phyloP scores from a whole-genome alignment of 2,329 filamentous ascomycete species.

The Pseudonectria foliicola region DNA sequence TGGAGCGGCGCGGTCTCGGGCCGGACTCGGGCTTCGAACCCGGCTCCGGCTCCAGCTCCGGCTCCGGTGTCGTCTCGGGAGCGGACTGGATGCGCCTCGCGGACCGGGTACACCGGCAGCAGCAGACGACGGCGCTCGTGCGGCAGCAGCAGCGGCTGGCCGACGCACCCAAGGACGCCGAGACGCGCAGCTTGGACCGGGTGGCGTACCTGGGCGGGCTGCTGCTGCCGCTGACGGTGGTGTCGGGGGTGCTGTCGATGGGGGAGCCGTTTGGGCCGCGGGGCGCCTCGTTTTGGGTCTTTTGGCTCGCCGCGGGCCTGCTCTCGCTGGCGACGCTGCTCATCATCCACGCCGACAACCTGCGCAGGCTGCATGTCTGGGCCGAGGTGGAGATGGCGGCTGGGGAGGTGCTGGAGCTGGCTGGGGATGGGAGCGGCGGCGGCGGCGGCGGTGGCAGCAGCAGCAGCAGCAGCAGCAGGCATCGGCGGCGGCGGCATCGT shows the following conservation, averaged over 20 bases:
- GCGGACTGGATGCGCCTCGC: conserved; percentile 17
- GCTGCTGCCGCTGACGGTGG: conserved; percentile 40
- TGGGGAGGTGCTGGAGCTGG: conserved; percentile 15
- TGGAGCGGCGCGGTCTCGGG: conserved; percentile 12
- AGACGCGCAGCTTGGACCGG: conserved; percentile 37
- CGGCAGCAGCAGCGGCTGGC: conserved; percentile 2
- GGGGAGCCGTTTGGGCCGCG: conserved; percentile 36
- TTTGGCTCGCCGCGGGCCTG: conserved; percentile 38
- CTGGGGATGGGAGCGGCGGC: no score
- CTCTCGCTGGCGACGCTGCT: conserved; percentile 31
- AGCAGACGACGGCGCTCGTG: conserved; percentile 12
- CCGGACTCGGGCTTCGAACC: no score
- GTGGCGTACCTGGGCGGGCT: conserved; percentile 44
- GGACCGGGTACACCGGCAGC: conserved; percentile 15
- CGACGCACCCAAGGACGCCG: conserved; percentile 20
- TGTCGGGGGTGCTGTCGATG: conserved; percentile 42
- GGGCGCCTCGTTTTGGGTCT: conserved; percentile 38
- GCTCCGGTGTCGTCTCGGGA: conserved; percentile 8
- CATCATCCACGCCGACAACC: conserved; percentile 42
- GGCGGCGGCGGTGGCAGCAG: conserved; percentile 22
- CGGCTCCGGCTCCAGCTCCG: no score
- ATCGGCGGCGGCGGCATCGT: no score
- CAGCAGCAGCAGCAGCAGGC: background rate
- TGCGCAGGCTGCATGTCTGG: conserved; percentile 40
- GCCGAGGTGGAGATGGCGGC: conserved; percentile 31